These are phyloP conservation scores for Cokeromyces recurvatus DNA, from an alignment of 371 early-diverging fungal genomes.

Conservation along the genomic window DNA sequence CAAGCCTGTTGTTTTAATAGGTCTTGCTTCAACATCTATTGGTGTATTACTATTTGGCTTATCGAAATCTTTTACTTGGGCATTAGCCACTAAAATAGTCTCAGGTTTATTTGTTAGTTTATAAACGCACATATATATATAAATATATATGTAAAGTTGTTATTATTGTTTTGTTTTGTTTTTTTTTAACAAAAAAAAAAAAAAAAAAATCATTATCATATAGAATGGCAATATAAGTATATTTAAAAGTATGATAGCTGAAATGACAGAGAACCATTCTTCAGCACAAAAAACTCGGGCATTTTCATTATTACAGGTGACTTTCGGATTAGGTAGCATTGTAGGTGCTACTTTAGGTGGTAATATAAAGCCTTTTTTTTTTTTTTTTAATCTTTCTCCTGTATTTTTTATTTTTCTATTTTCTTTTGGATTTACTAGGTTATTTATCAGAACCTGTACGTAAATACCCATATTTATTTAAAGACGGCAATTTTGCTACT, in stretches of 20 bases:
- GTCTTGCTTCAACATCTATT: slow-evolving; percentile 69
- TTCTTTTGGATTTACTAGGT: slow-evolving; percentile 20
- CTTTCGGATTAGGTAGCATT: slow-evolving; percentile 51
- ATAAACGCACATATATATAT: neutral
- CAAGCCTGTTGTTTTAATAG: slow-evolving; percentile 73
- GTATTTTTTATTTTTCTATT: neutral
- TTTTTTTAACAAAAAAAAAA: no score
- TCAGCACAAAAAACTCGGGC: slow-evolving; percentile 38
- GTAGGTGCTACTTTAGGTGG: slow-evolving; percentile 73
- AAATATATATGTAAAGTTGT: no score
- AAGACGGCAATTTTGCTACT: slow-evolving; percentile 13
- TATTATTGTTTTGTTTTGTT: slow-evolving; percentile 32
- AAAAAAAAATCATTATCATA: neutral
- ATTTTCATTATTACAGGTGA: slow-evolving; percentile 53
- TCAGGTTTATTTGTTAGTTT: slow-evolving; percentile 66
- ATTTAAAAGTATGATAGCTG: slow-evolving; percentile 79
- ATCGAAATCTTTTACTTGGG: slow-evolving; percentile 61
- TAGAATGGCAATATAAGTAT: slow-evolving; percentile 76
- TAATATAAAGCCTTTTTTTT: no score
- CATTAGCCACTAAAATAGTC: slow-evolving; percentile 56
- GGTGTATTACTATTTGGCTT: slow-evolving; percentile 72
- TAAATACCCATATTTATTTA: slow-evolving; percentile 61
- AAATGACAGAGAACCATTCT: slow-evolving; percentile 58
- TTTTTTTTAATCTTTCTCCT: neutral
- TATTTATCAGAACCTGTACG: slow-evolving; percentile 70